These are phyloP conservation scores for Diaporthe ilicicola DNA, from an alignment of 2,329 filamentous ascomycete genomes.

Conservation along the genomic window DNA sequence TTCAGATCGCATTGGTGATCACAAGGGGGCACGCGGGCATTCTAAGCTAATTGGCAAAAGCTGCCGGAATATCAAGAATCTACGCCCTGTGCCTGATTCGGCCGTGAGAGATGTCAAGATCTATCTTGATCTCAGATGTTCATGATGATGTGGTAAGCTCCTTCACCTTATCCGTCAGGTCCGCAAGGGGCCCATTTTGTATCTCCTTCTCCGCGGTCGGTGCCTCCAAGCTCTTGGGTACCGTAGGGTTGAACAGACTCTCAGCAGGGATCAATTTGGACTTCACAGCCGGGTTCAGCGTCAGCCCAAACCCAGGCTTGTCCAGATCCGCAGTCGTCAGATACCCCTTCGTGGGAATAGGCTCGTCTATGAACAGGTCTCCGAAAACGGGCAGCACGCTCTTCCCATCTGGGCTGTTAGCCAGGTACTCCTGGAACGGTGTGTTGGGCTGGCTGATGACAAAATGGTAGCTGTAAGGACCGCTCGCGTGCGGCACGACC, in stretches of 20 bases:
- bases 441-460: constrained; percentile 93
- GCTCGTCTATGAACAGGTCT: constrained; percentile 89
- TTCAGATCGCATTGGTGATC: no score
- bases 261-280: constrained; percentile 79
- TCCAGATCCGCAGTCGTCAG: constrained; percentile 82
- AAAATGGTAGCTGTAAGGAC: constrained; percentile 95
- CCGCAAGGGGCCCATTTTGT: constrained; percentile 40
- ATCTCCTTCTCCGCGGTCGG: constrained; percentile 33
- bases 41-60: not conserved
- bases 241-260: constrained; percentile 74
- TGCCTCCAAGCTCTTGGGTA: constrained; percentile 50
- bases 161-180: constrained; percentile 47
- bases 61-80: not conserved
- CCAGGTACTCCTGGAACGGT: constrained; percentile 95
- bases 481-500: constrained; percentile 93
- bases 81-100: not conserved
- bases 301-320: constrained; percentile 89
- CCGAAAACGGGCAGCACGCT: constrained; percentile 92
- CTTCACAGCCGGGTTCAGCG: constrained; percentile 78
- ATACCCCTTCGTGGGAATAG: constrained; percentile 84
- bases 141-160: constrained; percentile 40
- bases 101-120: not conserved
- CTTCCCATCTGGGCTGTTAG: constrained; percentile 90
- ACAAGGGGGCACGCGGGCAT: not conserved
- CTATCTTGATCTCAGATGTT: not conserved